Evolutionary conservation across 176 grass and related monocot species (phyloP), one percentile per base, ranked within the genome.

Genomic region (Avena eriantha): DNA sequence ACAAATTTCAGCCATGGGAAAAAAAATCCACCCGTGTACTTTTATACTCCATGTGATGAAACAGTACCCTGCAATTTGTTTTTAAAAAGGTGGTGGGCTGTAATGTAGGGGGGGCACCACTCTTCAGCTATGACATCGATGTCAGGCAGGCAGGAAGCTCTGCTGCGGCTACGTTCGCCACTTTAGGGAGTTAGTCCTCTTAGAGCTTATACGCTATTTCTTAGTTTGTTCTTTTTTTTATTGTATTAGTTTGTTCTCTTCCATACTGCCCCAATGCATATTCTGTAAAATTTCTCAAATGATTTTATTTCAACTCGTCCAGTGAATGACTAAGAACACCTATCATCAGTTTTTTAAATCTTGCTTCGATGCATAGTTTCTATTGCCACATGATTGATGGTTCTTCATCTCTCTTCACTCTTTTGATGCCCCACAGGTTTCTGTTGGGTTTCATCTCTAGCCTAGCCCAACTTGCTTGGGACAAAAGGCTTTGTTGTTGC

Each of bases 181-280:
- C 39, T 57, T 68, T 24, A 77, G 24, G 2, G 24, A 76, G 73
- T 50, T 55, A 29, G 45, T 19, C 61, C 13, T 29, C 60, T 26
- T 65, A 56, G n/a, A 73, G 71, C 68, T 75, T 81, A 5, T 3
- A 77, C 64, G 81, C 21, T 51, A 76, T 56, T 46, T 24, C 6
- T 35, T 8, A 51, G 21, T 67, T 34, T 8, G 14, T 89, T 74
- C 18, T 80, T 67, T 41, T 41, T 1, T 41, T 41, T 41, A 41
- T 41, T 7, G 0, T 41, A 41, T 35, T 8, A 51, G 16, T 58
- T 23, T 5, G 14, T 89, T 74, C 49, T 74, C 18, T 81, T 68
- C 16, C 49, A 83, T 57, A 69, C 12, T 83, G 14, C 14, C 19
- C 18, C 10, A 69, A 41, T 48, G 23, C n/a, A 43, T 14, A 57